A percentile compares a stretch with the other conserved stretches of the same genome.
Conservation (phyloP, 768 basidiomycete species). For the Mycena kentingensis region DNA sequence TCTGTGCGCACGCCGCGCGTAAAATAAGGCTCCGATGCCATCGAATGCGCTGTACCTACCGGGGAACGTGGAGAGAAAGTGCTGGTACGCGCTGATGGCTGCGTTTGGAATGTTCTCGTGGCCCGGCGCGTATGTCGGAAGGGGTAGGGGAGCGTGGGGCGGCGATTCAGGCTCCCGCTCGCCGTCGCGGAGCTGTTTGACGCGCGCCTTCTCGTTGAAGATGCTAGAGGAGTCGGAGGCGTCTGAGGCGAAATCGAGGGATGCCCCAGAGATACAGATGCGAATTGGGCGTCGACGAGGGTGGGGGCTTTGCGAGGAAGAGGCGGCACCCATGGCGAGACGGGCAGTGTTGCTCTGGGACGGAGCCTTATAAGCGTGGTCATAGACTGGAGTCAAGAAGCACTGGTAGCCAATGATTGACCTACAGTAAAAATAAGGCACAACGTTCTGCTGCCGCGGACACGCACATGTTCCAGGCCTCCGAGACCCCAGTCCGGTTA, state of each 20-base stretch:
- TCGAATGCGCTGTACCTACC: constrained; percentile 13
- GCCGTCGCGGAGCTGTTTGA: constrained; percentile 6
- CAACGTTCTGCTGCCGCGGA: no score
- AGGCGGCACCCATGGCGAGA: not conserved
- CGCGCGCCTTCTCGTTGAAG: constrained; percentile 27
- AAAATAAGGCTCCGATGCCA: not conserved
- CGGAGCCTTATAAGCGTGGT: not conserved
- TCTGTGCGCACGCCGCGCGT: constrained; percentile 40
- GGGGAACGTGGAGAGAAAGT: constrained; percentile 25
- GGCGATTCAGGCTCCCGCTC: constrained; percentile 1
- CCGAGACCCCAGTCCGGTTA: no score
- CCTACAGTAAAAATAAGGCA: no score
- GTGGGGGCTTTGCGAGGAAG: not conserved
- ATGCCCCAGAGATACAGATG: constrained; percentile 15
- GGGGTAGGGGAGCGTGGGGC: constrained; percentile 1
- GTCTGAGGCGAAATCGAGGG: constrained; percentile 36
- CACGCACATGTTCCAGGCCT: no score
- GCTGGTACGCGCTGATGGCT: constrained; percentile 22
- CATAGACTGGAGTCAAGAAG: not conserved
- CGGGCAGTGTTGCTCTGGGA: not conserved
- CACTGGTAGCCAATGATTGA: no score
- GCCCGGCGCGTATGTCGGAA: constrained; percentile 42
- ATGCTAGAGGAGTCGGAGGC: constrained; percentile 43
- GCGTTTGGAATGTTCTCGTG: constrained; percentile 17
- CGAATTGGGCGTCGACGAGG: not conserved